A percentile compares a stretch with the other conserved stretches of the same genome.
Evolutionary conservation across 176 grass and related monocot genomes (phyloP).

Genomic region (Hordeum vulgare): DNA sequence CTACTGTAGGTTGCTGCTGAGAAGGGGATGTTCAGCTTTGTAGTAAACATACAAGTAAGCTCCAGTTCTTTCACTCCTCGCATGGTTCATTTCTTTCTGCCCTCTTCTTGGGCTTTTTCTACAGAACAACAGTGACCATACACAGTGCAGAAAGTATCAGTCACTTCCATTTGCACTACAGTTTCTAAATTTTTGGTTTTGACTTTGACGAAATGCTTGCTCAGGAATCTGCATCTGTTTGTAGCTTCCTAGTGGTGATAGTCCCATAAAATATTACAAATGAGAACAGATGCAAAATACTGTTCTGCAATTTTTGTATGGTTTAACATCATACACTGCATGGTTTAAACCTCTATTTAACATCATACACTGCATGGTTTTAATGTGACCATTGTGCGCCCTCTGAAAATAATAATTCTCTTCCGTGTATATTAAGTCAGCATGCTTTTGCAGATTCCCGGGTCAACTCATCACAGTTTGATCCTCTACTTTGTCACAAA

Average conservation of each 20-base stretch:
- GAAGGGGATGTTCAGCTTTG: slow-evolving; percentile 87
- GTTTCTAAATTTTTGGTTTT: background rate
- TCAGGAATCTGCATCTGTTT: background rate
- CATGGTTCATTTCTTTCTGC: too few species aligned
- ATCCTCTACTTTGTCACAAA: slow-evolving; percentile 85
- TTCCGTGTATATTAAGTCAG: background rate
- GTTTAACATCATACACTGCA: background rate
- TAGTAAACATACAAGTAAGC: slow-evolving; percentile 92
- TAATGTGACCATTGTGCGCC: background rate
- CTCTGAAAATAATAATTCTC: background rate
- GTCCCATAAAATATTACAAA: background rate
- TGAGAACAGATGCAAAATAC: background rate
- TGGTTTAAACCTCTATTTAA: background rate
- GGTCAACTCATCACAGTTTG: slow-evolving; percentile 79
- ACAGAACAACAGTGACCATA: slow-evolving; percentile 2
- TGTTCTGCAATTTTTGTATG: background rate
- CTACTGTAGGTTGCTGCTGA: slow-evolving; percentile 68
- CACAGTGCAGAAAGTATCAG: background rate
- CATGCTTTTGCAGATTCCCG: slow-evolving; percentile 73
- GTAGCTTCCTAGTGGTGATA: background rate
- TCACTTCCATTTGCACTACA: background rate
- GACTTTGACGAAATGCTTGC: background rate
- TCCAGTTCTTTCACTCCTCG: background rate
- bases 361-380: background rate
- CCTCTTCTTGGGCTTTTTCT: background rate